These are phyloP conservation scores for Cyberlindnera suaveolens DNA, from an alignment of 805 yeast genomes.

Conservation along the genomic window DNA sequence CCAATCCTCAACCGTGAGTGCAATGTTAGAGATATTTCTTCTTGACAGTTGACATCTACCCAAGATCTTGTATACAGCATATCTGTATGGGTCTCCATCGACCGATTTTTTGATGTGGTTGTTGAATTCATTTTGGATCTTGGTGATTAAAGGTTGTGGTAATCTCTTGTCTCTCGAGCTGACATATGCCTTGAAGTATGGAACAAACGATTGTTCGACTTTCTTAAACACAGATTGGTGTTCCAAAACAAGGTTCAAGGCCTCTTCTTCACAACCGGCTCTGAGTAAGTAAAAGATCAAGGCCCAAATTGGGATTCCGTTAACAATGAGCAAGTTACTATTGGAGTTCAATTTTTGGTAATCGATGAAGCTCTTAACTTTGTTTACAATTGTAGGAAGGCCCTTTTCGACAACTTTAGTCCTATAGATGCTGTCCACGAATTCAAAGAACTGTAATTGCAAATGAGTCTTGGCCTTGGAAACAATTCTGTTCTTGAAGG, in stretches of 20 bases:
- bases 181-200: slow-evolving; percentile 67
- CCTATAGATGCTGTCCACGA: slow-evolving; percentile 59
- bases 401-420: slow-evolving; percentile 55
- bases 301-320: slow-evolving; percentile 94
- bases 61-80: slow-evolving; percentile 82
- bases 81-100: slow-evolving; percentile 81
- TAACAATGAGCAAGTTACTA: slow-evolving; percentile 56
- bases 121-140: slow-evolving; percentile 74
- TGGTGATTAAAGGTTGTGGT: slow-evolving; percentile 60
- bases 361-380: slow-evolving; percentile 58
- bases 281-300: slow-evolving; percentile 76
- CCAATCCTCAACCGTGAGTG: slow-evolving; percentile 90
- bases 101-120: slow-evolving; percentile 67
- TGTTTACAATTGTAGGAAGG: slow-evolving; percentile 64
- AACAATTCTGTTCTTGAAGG: slow-evolving; percentile 35
- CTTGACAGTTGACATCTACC: slow-evolving; percentile 79
- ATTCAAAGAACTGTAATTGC: slow-evolving; percentile 72
- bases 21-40: slow-evolving; percentile 60
- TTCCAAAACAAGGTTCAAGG: slow-evolving; percentile 57
- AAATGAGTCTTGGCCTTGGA: slow-evolving; percentile 52
- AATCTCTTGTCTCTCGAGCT: slow-evolving; percentile 47
- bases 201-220: slow-evolving; percentile 78
- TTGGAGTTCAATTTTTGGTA: slow-evolving; percentile 36
- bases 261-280: slow-evolving; percentile 77
- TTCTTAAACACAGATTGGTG: slow-evolving; percentile 73